phyloP scores from a whole-genome alignment of 2,329 filamentous ascomycete species.

The Pseudogymnoascus sp. region DNA sequence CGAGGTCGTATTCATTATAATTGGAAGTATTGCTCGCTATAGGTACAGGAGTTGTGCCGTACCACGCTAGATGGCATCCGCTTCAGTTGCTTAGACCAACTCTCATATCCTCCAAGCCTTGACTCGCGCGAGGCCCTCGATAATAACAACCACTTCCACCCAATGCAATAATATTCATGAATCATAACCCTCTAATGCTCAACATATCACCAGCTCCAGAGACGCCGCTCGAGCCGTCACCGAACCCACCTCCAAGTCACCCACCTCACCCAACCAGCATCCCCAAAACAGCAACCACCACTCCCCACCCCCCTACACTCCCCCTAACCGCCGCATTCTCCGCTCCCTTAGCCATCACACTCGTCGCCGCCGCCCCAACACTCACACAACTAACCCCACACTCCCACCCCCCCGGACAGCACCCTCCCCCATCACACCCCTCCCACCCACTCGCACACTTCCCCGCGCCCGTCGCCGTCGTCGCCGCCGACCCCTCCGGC shows the following conservation, averaged over 20 bases:
- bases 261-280: neutral
- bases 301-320: neutral
- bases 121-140: neutral
- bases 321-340: neutral
- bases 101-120: neutral
- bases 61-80: neutral
- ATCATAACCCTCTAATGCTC: neutral
- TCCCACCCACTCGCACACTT: slow-evolving; percentile 76
- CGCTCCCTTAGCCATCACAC: slow-evolving; percentile 18
- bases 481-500: slow-evolving; percentile 40
- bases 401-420: slow-evolving; percentile 69
- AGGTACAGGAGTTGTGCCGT: neutral
- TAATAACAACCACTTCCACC: neutral
- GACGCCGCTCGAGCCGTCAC: neutral
- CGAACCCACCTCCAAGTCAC: neutral
- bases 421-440: slow-evolving; percentile 66
- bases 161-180: neutral
- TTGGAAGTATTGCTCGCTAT: neutral
- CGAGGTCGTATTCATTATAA: neutral
- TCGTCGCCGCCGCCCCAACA: slow-evolving; percentile 44
- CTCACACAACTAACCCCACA: slow-evolving; percentile 71
- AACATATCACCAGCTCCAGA: neutral
- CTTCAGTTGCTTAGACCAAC: neutral
- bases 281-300: neutral
- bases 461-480: slow-evolving; percentile 28